phyloP scores from a whole-genome alignment of 768 basidiomycete genomes.

The Podaxis mareebaensis region DNA sequence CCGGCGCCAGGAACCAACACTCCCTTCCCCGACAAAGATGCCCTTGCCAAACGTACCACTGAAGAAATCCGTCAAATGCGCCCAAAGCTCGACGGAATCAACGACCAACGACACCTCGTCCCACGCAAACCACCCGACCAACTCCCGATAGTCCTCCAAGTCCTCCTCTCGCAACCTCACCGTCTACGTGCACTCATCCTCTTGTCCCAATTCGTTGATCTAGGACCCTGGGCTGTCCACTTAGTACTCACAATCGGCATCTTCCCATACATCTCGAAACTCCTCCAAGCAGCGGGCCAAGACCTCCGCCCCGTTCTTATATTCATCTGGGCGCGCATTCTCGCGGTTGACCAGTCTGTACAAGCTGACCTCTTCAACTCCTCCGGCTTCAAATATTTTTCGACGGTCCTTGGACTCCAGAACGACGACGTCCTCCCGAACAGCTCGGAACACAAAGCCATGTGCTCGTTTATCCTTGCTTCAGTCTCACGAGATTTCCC shows the following conservation, averaged over 20 bases:
- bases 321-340: conserved; percentile 98
- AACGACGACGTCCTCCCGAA: conserved; percentile 85
- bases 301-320: conserved; percentile 97
- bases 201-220: conserved; percentile 95
- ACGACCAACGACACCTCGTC: conserved; percentile 50
- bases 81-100: conserved; percentile 16
- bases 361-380: conserved; percentile 88
- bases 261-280: conserved; percentile 96
- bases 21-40: conserved; percentile 18
- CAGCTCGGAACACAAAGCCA: conserved; percentile 92
- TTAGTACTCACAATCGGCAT: conserved; percentile 95
- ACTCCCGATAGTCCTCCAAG: conserved; percentile 96
- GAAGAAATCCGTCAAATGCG: conserved; percentile 31
- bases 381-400: conserved; percentile 84
- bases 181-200: conserved; percentile 94
- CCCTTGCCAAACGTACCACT: conserved; percentile 27
- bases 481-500: conserved; percentile 88
- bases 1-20: not conserved
- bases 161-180: conserved; percentile 94
- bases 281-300: conserved; percentile 91
- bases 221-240: conserved; percentile 98
- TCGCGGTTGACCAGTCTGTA: conserved; percentile 93
- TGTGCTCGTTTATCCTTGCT: conserved; percentile 96
- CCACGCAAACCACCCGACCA: conserved; percentile 95
- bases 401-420: conserved; percentile 67